Conservation (phyloP, 805 yeast species). For the Schizosaccharomyces lindneri region DNA sequence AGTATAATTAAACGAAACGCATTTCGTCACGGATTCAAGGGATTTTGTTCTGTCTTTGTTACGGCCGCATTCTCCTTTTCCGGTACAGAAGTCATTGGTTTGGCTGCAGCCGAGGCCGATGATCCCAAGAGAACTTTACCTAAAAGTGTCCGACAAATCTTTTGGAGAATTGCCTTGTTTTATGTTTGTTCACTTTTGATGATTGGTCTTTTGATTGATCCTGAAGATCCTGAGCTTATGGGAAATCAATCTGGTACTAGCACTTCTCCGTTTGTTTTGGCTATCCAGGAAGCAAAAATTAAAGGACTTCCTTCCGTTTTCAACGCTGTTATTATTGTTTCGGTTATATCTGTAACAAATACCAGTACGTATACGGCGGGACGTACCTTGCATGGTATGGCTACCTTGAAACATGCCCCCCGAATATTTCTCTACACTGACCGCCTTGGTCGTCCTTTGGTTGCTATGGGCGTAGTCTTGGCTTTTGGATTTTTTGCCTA, state of each 20-base stretch:
- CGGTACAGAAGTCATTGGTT: slow-evolving; percentile 50
- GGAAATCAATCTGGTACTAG: slow-evolving; percentile 26
- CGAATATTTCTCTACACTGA: slow-evolving; percentile 41
- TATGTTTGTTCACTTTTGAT: slow-evolving; percentile 34
- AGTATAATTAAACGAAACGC: slow-evolving; percentile 39
- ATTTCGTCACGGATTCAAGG: slow-evolving; percentile 43
- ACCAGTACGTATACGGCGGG: slow-evolving; percentile 40
- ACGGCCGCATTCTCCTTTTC: slow-evolving; percentile 59
- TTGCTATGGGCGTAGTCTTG: slow-evolving; percentile 27
- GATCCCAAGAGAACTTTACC: slow-evolving; percentile 48
- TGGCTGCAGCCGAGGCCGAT: slow-evolving; percentile 54
- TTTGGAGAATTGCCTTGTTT: slow-evolving; percentile 57
- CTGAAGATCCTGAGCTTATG: slow-evolving; percentile 24
- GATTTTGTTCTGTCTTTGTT: slow-evolving; percentile 49
- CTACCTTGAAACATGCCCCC: slow-evolving; percentile 43
- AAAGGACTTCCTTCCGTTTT: slow-evolving; percentile 43
- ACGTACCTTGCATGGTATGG: slow-evolving; percentile 44
- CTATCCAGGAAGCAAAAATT: slow-evolving; percentile 42
- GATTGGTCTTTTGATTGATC: slow-evolving; percentile 50
- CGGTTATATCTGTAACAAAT: slow-evolving; percentile 51
- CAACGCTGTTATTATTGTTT: slow-evolving; percentile 39
- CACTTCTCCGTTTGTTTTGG: slow-evolving; percentile 54
- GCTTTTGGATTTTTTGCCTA: slow-evolving; percentile 19
- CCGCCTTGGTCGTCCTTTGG: slow-evolving; percentile 53
- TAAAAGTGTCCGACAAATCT: slow-evolving; percentile 53